Base-by-base conservation (phyloP, 441 rosid genomes). In the Adansonia gregorii region DNA sequence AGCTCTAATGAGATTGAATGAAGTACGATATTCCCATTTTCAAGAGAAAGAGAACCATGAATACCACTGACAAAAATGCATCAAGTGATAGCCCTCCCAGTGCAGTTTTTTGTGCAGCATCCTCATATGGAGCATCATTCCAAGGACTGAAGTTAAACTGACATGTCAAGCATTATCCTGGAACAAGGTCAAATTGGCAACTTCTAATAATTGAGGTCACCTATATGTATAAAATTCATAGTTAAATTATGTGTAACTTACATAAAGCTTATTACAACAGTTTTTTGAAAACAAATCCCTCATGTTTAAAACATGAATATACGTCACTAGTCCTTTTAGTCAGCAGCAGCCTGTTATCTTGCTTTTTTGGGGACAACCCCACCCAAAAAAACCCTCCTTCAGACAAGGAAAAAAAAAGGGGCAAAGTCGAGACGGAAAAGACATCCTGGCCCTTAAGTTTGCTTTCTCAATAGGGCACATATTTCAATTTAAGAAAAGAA, bases 61-160 rank as follows among this genome's bases (percentile, higher is more conserved):
- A 73, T 91, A 95, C 98, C 98, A 83, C 76, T 63, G 97, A 93
- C 81, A 93, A 76, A 86, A 92, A 94, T 70, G 91, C 92, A 85
- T 88, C 83, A 65, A 84, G 82, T 19, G 97, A 87, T 55, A 91
- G 81, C 70, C 93, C 96, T 67, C 89, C 92, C 79, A 86, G 54
- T 3, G 86, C 92, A 82, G 88, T 88, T 88, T 79, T 83, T 84
- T 88, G 91, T 10, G 76, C 85, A 46, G 92, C 93, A 82, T 92
- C 89, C 75, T 85, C 88, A 80, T 94, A 93, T 61, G 94, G 98
- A 78, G 90, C 86, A 81, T 87, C 93, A 69, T 24, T 69, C 73
- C 59, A 24, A 14, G 59, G 73, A 49, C 73, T 69, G 73, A 69
- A 69, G 45, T 77, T 15, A 83, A 74, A 46, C 76, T 22, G 49